These are phyloP conservation scores for Colletotrichum zoysiae DNA, from an alignment of 2,329 filamentous ascomycete species.

Conservation along the genomic window DNA sequence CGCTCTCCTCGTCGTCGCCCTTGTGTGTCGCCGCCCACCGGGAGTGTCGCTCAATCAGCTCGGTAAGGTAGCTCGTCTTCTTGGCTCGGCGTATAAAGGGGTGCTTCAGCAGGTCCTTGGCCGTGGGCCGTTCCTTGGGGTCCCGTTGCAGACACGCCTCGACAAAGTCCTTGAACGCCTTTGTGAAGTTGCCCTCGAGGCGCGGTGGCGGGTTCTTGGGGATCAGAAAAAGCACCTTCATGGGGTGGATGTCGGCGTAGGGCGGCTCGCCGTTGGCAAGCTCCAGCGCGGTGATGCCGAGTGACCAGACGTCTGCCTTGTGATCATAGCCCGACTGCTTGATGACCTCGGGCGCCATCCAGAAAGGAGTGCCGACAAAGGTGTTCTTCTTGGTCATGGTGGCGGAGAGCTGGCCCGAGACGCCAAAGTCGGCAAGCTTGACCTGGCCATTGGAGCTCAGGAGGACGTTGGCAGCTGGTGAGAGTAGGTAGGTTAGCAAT, in stretches of 20 bases:
- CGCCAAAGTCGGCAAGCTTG: constrained; percentile 96
- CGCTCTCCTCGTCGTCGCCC: constrained; percentile 75
- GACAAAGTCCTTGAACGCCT: constrained; percentile 86
- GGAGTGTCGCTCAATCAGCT: constrained; percentile 91
- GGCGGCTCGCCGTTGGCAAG: constrained; percentile 92
- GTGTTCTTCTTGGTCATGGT: constrained; percentile 99
- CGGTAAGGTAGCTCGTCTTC: constrained; percentile 95
- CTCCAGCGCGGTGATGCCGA: constrained; percentile 94
- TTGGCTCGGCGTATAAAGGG: constrained; percentile 92
- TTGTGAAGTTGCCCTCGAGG: constrained; percentile 84
- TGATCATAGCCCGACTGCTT: constrained; percentile 98
- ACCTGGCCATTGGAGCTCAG: constrained; percentile 93
- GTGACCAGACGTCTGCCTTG: constrained; percentile 97
- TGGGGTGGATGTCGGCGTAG: constrained; percentile 96
- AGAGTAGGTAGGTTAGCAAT: neutral
- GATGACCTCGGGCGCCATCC: constrained; percentile 99
- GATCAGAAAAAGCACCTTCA: constrained; percentile 97
- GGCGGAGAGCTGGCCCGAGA: constrained; percentile 94
- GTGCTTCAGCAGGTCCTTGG: constrained; percentile 88
- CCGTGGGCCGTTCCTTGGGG: constrained; percentile 87
- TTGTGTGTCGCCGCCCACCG: constrained; percentile 89
- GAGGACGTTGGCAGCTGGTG: constrained; percentile 88
- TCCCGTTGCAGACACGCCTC: constrained; percentile 89
- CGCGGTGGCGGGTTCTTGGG: constrained; percentile 92
- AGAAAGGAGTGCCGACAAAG: constrained; percentile 97